phyloP scores from a whole-genome alignment of 495 filamentous ascomycete genomes.

The Hyaloscypha bicolor region DNA sequence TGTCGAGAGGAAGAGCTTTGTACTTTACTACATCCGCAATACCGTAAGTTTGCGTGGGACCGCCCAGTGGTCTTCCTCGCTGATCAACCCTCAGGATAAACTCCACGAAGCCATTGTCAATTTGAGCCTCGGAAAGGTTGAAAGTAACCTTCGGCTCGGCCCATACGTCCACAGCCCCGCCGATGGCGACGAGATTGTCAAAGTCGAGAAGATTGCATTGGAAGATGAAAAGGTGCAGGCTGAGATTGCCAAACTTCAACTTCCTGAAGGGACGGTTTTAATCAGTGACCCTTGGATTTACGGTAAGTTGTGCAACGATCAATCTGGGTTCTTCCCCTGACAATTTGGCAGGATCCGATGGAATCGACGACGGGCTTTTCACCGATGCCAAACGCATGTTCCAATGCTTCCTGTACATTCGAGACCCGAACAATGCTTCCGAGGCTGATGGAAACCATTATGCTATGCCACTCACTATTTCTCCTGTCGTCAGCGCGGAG shows the following conservation, averaged over 20 bases:
- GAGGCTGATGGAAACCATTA: slow-evolving; percentile 77
- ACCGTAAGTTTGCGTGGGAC: slow-evolving; percentile 44
- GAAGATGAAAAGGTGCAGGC: slow-evolving; percentile 59
- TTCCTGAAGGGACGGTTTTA: slow-evolving; percentile 62
- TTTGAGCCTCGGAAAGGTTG: slow-evolving; percentile 52
- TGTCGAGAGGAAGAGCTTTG: slow-evolving; percentile 56
- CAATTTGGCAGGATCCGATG: slow-evolving; percentile 53
- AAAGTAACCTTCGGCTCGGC: slow-evolving; percentile 60
- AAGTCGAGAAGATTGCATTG: slow-evolving; percentile 58
- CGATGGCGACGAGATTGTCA: slow-evolving; percentile 62
- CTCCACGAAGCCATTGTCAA: slow-evolving; percentile 68
- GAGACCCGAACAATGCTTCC: slow-evolving; percentile 54
- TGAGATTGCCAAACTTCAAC: slow-evolving; percentile 63
- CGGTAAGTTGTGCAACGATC: slow-evolving; percentile 43
- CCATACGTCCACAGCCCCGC: slow-evolving; percentile 56
- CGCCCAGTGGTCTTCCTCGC: neutral
- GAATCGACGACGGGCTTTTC: slow-evolving; percentile 56
- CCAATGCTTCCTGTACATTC: slow-evolving; percentile 69
- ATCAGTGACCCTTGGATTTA: slow-evolving; percentile 75
- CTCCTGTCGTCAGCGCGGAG: slow-evolving; percentile 70
- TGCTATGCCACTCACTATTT: slow-evolving; percentile 75
- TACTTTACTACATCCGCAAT: slow-evolving; percentile 65
- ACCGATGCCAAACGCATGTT: slow-evolving; percentile 58
- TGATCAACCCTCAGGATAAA: slow-evolving; percentile 50
- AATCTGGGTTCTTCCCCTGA: neutral